These are phyloP conservation scores for Bjerkandera adusta DNA, from an alignment of 1,284 basidiomycete genomes.

Conservation along the genomic window DNA sequence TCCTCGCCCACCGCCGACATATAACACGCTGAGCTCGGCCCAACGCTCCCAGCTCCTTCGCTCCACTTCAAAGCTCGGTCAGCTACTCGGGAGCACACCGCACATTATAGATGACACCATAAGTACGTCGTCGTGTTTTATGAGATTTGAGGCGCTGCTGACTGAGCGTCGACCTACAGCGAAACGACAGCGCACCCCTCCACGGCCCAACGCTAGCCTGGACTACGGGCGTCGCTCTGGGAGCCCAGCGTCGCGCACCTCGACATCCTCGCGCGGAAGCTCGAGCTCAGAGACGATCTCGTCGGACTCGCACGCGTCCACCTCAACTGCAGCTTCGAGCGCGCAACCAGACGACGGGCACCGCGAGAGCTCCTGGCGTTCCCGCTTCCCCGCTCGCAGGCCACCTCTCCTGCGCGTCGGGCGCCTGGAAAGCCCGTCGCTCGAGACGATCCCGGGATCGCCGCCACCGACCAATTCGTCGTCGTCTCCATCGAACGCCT, in stretches of 20 bases:
- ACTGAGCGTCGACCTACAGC: too few relatives aligned
- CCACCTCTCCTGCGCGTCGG: conserved; percentile 19
- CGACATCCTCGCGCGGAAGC: conserved; percentile 10
- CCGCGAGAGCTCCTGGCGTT: conserved; percentile 14
- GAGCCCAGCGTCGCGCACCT: conserved; percentile 20
- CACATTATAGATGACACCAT: conserved; percentile 45
- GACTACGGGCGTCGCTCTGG: background rate
- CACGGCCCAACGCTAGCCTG: background rate
- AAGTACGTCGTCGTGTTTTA: conserved; percentile 7
- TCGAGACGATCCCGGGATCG: conserved; percentile 24
- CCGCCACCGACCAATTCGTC: conserved; percentile 6
- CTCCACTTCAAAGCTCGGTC: conserved; percentile 58
- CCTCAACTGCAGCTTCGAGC: conserved; percentile 2
- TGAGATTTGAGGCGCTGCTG: too few relatives aligned
- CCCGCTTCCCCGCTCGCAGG: conserved; percentile 11
- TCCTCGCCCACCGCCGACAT: conserved; percentile 59
- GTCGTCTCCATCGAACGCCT: conserved; percentile 11
- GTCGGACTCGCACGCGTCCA: conserved; percentile 14
- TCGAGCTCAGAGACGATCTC: conserved; percentile 20
- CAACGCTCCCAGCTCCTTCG: conserved; percentile 58
- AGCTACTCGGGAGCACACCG: conserved; percentile 59
- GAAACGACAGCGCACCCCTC: background rate
- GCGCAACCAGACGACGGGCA: background rate
- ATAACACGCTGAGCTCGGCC: conserved; percentile 48
- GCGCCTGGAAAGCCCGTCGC: conserved; percentile 21